Conservation (phyloP, 2,329 filamentous ascomycete genomes). For the Biscogniauxia sp. region DNA sequence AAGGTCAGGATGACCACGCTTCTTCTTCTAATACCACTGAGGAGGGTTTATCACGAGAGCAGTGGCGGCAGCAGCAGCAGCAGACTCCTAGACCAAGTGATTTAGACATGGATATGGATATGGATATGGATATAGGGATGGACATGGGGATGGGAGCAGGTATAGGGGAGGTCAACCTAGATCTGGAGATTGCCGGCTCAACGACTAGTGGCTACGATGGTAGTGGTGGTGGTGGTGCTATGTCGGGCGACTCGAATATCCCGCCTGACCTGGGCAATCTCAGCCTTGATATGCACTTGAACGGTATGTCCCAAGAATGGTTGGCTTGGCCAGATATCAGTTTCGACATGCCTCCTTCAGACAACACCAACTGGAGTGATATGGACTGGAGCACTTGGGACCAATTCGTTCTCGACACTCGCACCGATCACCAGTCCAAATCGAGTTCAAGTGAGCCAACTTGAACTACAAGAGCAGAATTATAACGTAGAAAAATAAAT, state of each 20-base stretch:
- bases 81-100: not conserved
- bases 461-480: conserved; percentile 6
- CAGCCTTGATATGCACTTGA: conserved; percentile 9
- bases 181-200: not conserved
- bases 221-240: conserved; percentile 1
- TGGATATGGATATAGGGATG: not conserved
- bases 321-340: conserved; percentile 26
- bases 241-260: not conserved
- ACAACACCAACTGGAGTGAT: conserved; percentile 1
- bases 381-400: conserved; percentile 43
- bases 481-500: conserved; percentile 2
- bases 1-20: not conserved
- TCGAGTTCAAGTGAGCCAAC: conserved; percentile 25
- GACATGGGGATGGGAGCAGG: not conserved
- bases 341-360: conserved; percentile 21
- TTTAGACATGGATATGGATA: not conserved
- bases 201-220: conserved; percentile 1
- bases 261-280: conserved; percentile 9
- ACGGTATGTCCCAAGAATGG: conserved; percentile 19
- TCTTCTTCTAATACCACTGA: too few relatives aligned
- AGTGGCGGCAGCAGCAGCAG: conserved; percentile 3
- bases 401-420: conserved; percentile 43
- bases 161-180: not conserved
- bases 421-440: conserved; percentile 29
- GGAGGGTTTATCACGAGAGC: not conserved